A percentile compares a stretch with the other conserved stretches of the same genome.
These are phyloP conservation scores for Curvularia sp. DNA, from an alignment of 2,329 filamentous ascomycete species.

Conservation along the genomic window DNA sequence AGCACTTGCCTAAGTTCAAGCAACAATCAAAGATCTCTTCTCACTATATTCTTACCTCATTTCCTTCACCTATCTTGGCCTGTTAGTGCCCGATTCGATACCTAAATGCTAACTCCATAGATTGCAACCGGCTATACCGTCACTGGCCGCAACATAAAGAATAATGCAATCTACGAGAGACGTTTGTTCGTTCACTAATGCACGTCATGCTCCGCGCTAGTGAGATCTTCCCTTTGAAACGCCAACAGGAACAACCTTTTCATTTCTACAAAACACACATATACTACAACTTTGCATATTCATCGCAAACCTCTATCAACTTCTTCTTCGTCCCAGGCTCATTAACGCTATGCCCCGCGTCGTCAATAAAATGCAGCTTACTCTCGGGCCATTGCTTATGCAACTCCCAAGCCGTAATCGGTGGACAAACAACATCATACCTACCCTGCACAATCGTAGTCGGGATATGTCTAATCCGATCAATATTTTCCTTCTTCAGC, in stretches of 20 bases:
- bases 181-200: neutral
- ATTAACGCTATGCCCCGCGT: constrained; percentile 46
- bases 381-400: constrained; percentile 50
- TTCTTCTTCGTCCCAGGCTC: constrained; percentile 38
- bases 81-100: neutral
- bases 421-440: constrained; percentile 57
- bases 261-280: neutral
- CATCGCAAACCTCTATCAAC: constrained; percentile 34
- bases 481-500: constrained; percentile 42
- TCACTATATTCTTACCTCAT: neutral
- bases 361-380: constrained; percentile 41
- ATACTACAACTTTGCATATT: constrained; percentile 24
- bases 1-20: too few relatives aligned
- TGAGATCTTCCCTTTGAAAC: neutral
- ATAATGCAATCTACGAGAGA: neutral
- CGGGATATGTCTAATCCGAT: constrained; percentile 49
- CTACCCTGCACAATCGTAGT: constrained; percentile 55
- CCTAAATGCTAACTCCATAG: neutral
- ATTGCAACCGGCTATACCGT: neutral
- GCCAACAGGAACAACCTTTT: neutral
- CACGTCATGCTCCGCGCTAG: neutral
- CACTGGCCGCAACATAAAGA: neutral
- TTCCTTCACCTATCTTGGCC: neutral
- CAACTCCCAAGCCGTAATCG: constrained; percentile 54
- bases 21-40: neutral